Percentiles rank a stretch among this genome's conserved stretches.
These are phyloP conservation scores for Echria macrotheca DNA, from an alignment of 495 filamentous ascomycete species.

Conservation along the genomic window DNA sequence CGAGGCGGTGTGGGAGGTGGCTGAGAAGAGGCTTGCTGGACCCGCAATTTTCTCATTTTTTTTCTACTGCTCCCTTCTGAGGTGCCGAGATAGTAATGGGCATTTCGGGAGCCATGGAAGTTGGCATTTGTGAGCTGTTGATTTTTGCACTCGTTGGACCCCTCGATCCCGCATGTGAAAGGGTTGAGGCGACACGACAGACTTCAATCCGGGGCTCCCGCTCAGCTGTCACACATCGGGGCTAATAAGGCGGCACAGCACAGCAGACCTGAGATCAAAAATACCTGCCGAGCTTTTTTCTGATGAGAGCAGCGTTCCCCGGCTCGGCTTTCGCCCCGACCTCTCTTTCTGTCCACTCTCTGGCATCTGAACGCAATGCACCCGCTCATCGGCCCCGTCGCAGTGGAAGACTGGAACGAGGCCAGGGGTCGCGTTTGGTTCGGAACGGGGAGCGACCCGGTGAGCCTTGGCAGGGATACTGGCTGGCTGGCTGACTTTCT, in stretches of 20 bases:
- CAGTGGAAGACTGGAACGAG: too few species aligned
- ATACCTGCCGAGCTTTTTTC: not conserved
- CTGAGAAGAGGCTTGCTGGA: conserved; percentile 19
- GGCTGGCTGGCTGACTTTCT: too few species aligned
- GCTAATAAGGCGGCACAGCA: conserved; percentile 1
- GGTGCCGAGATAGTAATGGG: too few species aligned
- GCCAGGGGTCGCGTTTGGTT: conserved; percentile 1
- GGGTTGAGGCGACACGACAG: conserved; percentile 8
- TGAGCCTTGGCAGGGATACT: conserved; percentile 1
- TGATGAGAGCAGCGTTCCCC: conserved; percentile 1
- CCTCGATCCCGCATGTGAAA: too few species aligned
- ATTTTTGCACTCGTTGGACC: too few species aligned
- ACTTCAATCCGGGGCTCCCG: not conserved
- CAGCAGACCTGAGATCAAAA: not conserved
- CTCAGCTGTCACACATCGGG: conserved; percentile 9
- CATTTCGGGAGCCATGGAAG: too few species aligned
- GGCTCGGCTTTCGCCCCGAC: conserved; percentile 1
- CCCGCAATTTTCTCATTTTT: conserved; percentile 14
- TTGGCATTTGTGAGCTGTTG: too few species aligned
- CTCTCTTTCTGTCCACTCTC: too few species aligned
- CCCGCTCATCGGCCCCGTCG: too few species aligned
- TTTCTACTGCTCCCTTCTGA: too few species aligned
- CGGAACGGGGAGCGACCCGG: conserved; percentile 10
- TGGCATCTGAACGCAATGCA: too few species aligned
- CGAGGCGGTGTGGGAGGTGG: conserved; percentile 29